Conservation (phyloP, 2,329 filamentous ascomycete species). For the Colletotrichum sp. region DNA sequence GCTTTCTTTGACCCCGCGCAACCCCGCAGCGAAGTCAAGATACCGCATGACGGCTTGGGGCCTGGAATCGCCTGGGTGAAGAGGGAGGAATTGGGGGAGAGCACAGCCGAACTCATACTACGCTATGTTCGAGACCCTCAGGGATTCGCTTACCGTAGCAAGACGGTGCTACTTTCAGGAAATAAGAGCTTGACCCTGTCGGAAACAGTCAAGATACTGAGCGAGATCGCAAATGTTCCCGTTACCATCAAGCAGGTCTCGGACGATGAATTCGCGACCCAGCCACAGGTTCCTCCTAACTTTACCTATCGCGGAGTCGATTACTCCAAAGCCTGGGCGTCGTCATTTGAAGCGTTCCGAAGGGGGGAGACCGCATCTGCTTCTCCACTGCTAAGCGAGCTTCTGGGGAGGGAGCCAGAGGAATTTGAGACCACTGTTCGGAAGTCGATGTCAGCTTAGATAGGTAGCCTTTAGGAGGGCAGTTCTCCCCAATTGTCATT, state of each 20-base stretch:
- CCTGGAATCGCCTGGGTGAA: neutral
- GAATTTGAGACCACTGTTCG: neutral
- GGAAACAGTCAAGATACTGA: neutral
- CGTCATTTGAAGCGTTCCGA: neutral
- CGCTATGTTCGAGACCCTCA: neutral
- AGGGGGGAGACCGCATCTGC: neutral
- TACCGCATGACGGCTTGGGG: neutral
- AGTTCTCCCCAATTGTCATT: fast-evolving
- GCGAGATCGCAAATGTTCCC: neutral
- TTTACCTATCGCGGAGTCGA: neutral
- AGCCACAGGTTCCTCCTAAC: neutral
- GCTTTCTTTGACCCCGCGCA: neutral
- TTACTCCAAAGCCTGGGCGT: neutral
- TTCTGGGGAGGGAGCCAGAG: neutral
- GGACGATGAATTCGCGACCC: neutral
- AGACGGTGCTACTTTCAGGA: constrained; percentile 17
- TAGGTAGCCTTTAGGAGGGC: neutral
- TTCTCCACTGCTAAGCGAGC: neutral
- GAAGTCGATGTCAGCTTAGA: neutral
- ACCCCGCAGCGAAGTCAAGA: neutral
- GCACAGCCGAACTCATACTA: neutral
- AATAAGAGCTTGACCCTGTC: constrained; percentile 21
- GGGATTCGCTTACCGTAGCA: neutral
- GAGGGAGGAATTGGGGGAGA: neutral
- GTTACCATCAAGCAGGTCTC: neutral